Percentiles rank a stretch among this genome's conserved stretches.
These are phyloP conservation scores for Paxillus involutus DNA, from an alignment of 768 basidiomycete genomes.

Conservation along the genomic window DNA sequence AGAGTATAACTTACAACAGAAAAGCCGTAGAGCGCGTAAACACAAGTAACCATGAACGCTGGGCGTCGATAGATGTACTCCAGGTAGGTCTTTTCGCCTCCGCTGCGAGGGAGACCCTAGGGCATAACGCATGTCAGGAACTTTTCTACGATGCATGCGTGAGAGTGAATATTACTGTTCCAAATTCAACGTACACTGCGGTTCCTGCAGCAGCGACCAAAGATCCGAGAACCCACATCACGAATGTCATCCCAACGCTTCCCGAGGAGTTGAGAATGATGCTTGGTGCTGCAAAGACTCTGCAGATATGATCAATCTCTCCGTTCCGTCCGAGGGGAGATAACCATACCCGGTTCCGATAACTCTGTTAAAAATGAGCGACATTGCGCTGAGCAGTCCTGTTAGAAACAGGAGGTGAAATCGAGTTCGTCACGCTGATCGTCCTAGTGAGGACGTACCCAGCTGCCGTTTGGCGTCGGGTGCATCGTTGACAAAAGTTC, in stretches of 20 bases:
- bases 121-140: neutral
- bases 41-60: constrained; percentile 58
- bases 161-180: constrained; percentile 48
- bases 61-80: constrained; percentile 69
- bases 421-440: neutral
- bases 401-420: neutral
- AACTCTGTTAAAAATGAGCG: constrained; percentile 72
- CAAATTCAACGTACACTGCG: constrained; percentile 72
- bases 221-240: constrained; percentile 73
- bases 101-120: constrained; percentile 69
- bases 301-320: constrained; percentile 23
- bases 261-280: constrained; percentile 66
- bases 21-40: constrained; percentile 56
- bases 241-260: constrained; percentile 64
- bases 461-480: constrained; percentile 50
- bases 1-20: constrained; percentile 40
- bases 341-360: constrained; percentile 65
- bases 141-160: neutral
- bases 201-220: constrained; percentile 65
- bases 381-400: constrained; percentile 49
- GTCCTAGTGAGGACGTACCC: constrained; percentile 34
- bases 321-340: neutral
- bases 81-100: constrained; percentile 77
- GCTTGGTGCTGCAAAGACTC: constrained; percentile 72
- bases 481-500: constrained; percentile 42